Conservation (phyloP, 805 yeast genomes). For the Huiozyma sinensis region DNA sequence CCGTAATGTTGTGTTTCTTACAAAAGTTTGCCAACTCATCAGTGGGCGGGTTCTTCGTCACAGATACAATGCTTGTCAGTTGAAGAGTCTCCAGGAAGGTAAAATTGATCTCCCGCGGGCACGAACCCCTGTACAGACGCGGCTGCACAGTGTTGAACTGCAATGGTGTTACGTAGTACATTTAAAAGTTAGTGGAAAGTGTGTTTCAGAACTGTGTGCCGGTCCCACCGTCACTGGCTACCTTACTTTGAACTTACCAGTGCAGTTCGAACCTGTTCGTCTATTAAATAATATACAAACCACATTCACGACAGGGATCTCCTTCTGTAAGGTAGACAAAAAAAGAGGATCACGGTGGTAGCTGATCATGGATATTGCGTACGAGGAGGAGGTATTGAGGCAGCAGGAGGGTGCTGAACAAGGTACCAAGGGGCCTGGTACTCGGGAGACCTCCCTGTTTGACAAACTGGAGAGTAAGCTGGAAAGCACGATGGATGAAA, state of each 20-base stretch:
- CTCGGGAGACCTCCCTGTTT: background rate
- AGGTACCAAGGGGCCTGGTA: background rate
- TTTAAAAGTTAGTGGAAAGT: slow-evolving; percentile 42
- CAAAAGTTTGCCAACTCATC: slow-evolving; percentile 41
- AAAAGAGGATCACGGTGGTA: no score
- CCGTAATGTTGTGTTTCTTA: slow-evolving; percentile 38
- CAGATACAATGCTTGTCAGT: slow-evolving; percentile 61
- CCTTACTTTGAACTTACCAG: slow-evolving; percentile 1
- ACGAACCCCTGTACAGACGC: slow-evolving; percentile 70
- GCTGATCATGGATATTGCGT: no score
- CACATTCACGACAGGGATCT: no score
- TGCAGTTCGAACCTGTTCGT: background rate
- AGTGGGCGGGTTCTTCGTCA: slow-evolving; percentile 68
- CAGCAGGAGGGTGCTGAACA: background rate
- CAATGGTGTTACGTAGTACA: slow-evolving; percentile 57
- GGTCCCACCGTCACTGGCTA: no score
- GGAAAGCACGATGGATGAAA: slow-evolving; percentile 11
- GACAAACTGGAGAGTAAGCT: slow-evolving; percentile 2
- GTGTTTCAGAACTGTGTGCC: slow-evolving; percentile 16
- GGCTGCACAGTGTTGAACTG: slow-evolving; percentile 65
- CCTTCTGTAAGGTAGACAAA: no score
- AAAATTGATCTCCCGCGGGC: slow-evolving; percentile 67
- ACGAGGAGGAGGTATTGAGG: no score
- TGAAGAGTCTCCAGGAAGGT: slow-evolving; percentile 55
- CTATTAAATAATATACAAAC: background rate